A percentile compares a stretch with the other conserved stretches of the same genome.
These are phyloP conservation scores for Fusarium mangiferae DNA, from an alignment of 2,329 filamentous ascomycete species.

Conservation along the genomic window DNA sequence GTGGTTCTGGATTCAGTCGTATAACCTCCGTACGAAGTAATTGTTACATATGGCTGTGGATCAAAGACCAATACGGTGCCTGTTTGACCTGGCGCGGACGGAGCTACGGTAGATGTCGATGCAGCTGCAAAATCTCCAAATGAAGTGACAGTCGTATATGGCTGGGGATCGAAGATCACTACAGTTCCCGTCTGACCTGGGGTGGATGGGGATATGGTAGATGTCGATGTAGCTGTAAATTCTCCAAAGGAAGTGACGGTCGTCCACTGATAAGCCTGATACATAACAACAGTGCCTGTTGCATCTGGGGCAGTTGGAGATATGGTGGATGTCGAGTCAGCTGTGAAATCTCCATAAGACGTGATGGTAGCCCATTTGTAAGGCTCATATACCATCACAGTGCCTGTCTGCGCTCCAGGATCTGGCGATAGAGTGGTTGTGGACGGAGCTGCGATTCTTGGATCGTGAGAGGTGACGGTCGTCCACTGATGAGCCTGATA, in stretches of 20 bases:
- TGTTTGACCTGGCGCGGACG: too few species aligned
- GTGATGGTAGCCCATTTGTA: neutral
- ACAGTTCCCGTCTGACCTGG: neutral
- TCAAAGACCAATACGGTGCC: too few species aligned
- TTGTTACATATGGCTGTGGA: too few species aligned
- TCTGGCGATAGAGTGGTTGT: neutral
- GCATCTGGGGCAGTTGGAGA: neutral
- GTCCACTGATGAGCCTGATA: neutral
- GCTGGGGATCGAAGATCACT: too few species aligned
- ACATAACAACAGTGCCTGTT: neutral
- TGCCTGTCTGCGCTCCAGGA: neutral
- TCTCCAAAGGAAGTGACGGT: neutral
- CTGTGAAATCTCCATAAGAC: accelerated
- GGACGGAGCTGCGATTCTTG: neutral
- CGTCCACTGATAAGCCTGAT: neutral
- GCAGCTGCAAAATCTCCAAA: too few species aligned
- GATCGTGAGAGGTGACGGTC: neutral
- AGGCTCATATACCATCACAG: neutral
- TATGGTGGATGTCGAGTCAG: neutral
- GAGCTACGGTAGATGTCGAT: too few species aligned
- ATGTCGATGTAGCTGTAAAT: neutral
- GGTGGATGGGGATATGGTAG: neutral
- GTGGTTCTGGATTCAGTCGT: too few species aligned
- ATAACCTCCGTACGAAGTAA: too few species aligned
- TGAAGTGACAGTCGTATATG: too few species aligned